Conservation (phyloP, 2,329 filamentous ascomycete genomes). For the Cryphonectria nitschkei region DNA sequence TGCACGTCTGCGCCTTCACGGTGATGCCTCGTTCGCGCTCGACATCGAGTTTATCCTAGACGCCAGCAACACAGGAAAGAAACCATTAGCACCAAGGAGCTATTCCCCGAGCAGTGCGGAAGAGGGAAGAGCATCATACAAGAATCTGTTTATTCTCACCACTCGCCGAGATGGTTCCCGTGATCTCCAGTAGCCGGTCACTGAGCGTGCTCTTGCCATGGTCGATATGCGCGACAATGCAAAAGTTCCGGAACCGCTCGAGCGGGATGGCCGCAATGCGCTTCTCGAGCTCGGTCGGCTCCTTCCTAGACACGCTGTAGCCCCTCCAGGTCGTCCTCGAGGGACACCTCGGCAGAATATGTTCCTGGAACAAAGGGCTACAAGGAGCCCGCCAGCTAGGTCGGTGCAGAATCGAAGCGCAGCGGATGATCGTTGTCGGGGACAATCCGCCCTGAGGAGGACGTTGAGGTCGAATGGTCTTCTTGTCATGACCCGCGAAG, state of each 20-base stretch:
- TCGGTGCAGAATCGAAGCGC: constrained; percentile 1
- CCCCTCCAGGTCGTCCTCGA: constrained; percentile 13
- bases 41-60: constrained; percentile 89
- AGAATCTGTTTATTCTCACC: constrained; percentile 89
- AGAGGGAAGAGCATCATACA: constrained; percentile 34
- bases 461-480: background rate
- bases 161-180: constrained; percentile 86
- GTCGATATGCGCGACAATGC: constrained; percentile 97
- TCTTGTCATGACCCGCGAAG: constrained; percentile 24
- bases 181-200: constrained; percentile 89
- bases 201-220: constrained; percentile 97
- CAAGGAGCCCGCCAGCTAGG: background rate
- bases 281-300: constrained; percentile 50
- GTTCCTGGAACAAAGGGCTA: no score
- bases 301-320: constrained; percentile 30
- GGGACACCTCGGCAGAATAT: background rate
- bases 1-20: constrained; percentile 98
- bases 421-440: background rate
- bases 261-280: constrained; percentile 77
- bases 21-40: constrained; percentile 96
- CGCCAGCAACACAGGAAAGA: background rate
- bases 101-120: background rate
- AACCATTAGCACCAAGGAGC: constrained; percentile 7
- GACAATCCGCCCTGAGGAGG: background rate
- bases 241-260: constrained; percentile 88